Evolutionary conservation across 345 rosid genomes (phyloP), one percentile per base, ranked within the genome.

Genomic region (Eucalyptus globulus): DNA sequence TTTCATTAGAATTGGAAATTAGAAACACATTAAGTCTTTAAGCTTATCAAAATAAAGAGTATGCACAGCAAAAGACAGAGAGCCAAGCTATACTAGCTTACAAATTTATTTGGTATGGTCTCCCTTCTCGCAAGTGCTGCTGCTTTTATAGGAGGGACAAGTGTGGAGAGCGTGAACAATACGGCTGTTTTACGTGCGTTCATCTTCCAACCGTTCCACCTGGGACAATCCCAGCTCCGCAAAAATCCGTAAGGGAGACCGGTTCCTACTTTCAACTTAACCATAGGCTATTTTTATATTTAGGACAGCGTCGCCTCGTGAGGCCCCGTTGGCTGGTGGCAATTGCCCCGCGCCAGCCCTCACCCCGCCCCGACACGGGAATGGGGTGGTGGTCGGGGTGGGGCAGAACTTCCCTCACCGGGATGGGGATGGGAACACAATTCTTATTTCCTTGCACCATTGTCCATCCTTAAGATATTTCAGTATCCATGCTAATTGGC

Each of bases 171-270:
- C 65, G 34, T 27, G 69, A 60, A 60, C 69, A 60, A 6, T 60
- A 9, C 0, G 15, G 31, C n/a, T 1, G 2, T 13, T 60, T 27
- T 60, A 13, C 69, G 7, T 60, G 0, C 9, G 10, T 14, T 65
- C 72, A 65, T 65, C 37, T 65, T 65, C 72, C 2, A 7, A 0
- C 0, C 19, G 19, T n/a, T 65, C 72, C 72, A n/a, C 37, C 7
- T 60, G 31, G 16, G 14, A 27, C 65, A 58, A 58, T 26, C 65
- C 65, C 65, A 3, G n/a, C n/a, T 58, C 67, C 29, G 12, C n/a
- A 60, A 60, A 60, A 26, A 11, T 60, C 67, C 14, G 1, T 22
- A 54, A 54, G 27, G 11, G 27, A 54, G 60, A 19, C 5, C 67
- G n/a, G 62, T 58, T 58, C 14, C 12, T 58, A 10, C 65, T 58